phyloP scores from a whole-genome alignment of 2,329 filamentous ascomycete genomes.

The Neonectria punicea region DNA sequence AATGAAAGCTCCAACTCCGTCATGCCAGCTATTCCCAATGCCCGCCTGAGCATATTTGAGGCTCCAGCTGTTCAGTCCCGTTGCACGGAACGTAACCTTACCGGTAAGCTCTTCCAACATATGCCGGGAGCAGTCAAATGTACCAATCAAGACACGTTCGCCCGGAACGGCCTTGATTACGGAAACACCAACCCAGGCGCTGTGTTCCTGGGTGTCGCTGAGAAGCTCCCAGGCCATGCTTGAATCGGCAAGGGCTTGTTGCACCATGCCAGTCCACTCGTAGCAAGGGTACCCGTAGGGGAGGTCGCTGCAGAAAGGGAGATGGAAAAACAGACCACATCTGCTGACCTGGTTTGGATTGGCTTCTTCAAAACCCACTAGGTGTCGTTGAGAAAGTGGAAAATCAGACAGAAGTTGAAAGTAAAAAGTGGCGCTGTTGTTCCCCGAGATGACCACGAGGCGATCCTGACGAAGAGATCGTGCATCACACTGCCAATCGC shows the following conservation, averaged over 20 bases:
- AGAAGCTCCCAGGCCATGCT: slow-evolving; percentile 19
- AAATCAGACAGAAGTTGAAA: slow-evolving; percentile 15
- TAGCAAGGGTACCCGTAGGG: slow-evolving; percentile 18
- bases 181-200: slow-evolving; percentile 3
- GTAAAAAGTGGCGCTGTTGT: slow-evolving; percentile 17
- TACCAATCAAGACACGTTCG: slow-evolving; percentile 11
- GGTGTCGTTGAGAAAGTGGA: background rate
- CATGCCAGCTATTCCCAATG: slow-evolving; percentile 14
- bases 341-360: background rate
- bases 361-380: background rate
- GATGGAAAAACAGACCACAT: slow-evolving; percentile 22
- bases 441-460: slow-evolving; percentile 17
- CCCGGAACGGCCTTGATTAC: slow-evolving; percentile 16
- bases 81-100: slow-evolving; percentile 11
- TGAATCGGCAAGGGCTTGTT: slow-evolving; percentile 13
- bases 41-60: slow-evolving; percentile 16
- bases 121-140: slow-evolving; percentile 12
- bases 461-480: slow-evolving; percentile 6
- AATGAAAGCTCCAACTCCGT: slow-evolving; percentile 18
- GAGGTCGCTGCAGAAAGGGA: slow-evolving; percentile 23
- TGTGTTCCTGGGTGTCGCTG: slow-evolving; percentile 2
- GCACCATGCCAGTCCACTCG: slow-evolving; percentile 20
- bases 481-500: slow-evolving; percentile 13
- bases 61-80: slow-evolving; percentile 12
- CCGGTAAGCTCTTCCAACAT: background rate